Evolutionary conservation across 805 yeast species (phyloP), one percentile per base, ranked within the genome.

Genomic region (Dipodascopsis uninucleata): DNA sequence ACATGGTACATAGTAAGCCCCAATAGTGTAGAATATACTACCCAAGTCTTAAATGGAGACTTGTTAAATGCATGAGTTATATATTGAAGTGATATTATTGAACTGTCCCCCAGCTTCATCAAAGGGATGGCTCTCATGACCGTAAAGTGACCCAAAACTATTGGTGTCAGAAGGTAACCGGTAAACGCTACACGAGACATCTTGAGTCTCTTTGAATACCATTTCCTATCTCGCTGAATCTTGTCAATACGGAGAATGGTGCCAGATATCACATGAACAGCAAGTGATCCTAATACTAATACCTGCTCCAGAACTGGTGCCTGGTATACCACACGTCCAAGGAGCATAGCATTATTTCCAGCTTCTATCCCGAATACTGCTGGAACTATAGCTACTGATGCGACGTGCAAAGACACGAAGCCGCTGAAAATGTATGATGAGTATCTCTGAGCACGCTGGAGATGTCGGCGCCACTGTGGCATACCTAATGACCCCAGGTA

Each of bases 271-370:
- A 82, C 66, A 57, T 84, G 93, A 2, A 63, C 50, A 0, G 65
- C 58, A 1, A 71, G 62, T 0, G 79, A 63, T 0, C 76, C 79
- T 51, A 67, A 67, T 0, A 81, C 68, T n/a, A 76, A 54, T 0
- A 68, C 41, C 5, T 60, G 59, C 57, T 82, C 90, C 10, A 78
- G 62, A 1, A 64, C 53, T 0, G 79, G 71, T 0, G 70, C 64
- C 45, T 79, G 84, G 59, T 83, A 84, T 0, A 84, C 55, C 14
- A 77, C 73, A 29, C 90, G 68, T 0, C 79, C 78, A 65, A 80
- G 67, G 51, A 79, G 75, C 39, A 84, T 67, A 25, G 78, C 53
- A 41, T 79, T 74, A 17, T 45, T 49, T 2, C 77, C 74, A 2
- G 70, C 43, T 0, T 61, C 69, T 1, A 64, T 45, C n/a, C 47